Evolutionary conservation across 164 flowering plant species (phyloP).

Genomic region (Dillenia suffruticosa): DNA sequence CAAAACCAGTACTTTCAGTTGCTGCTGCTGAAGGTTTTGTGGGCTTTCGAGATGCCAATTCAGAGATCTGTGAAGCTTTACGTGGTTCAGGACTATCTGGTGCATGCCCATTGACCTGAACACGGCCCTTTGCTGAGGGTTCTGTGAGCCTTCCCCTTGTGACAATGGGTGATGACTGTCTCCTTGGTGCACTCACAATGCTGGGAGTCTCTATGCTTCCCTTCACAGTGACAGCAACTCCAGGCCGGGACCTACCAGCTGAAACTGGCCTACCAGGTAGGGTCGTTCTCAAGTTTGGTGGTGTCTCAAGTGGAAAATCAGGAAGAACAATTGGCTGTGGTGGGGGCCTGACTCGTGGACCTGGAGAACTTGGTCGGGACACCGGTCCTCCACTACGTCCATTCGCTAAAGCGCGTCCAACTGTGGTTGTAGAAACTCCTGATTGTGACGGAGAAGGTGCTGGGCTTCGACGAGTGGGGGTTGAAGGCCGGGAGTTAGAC

Average conservation of each 20-base stretch:
- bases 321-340: slow-evolving; percentile 73
- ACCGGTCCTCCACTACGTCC: slow-evolving; percentile 44
- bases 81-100: slow-evolving; percentile 40
- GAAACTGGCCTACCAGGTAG: slow-evolving; percentile 86
- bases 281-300: slow-evolving; percentile 89
- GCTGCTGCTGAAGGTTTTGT: slow-evolving; percentile 40
- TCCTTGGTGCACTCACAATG: slow-evolving; percentile 34
- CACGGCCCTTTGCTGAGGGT: slow-evolving; percentile 35
- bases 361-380: slow-evolving; percentile 81
- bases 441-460: slow-evolving; percentile 41
- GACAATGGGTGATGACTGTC: slow-evolving; percentile 66
- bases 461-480: slow-evolving; percentile 71
- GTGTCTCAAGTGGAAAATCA: slow-evolving; percentile 83
- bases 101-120: slow-evolving; percentile 44
- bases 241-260: slow-evolving; percentile 89
- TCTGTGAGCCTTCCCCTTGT: slow-evolving; percentile 70
- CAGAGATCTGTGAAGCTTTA: slow-evolving; percentile 34
- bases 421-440: slow-evolving; percentile 42
- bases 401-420: slow-evolving; percentile 46
- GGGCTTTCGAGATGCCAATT: slow-evolving; percentile 41
- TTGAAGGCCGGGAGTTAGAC: slow-evolving; percentile 71
- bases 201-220: slow-evolving; percentile 40
- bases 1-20: slow-evolving; percentile 69
- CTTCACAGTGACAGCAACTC: slow-evolving; percentile 35
- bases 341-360: slow-evolving; percentile 52